Base-by-base conservation (phyloP, 2,329 filamentous ascomycete genomes). In the Daldinia eschscholtzii region DNA sequence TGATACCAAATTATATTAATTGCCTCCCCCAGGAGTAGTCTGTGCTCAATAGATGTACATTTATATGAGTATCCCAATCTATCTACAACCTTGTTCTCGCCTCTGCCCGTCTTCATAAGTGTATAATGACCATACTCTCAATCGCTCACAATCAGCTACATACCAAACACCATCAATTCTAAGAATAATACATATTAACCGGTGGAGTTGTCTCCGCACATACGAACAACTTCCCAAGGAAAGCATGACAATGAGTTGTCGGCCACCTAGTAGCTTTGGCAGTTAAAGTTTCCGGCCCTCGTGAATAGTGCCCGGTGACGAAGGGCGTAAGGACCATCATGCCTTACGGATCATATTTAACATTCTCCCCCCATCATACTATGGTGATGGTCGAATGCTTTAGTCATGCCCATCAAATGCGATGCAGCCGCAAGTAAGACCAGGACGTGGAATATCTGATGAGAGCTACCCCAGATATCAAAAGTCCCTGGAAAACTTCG, bases 391-490 rank as follows among this genome's bases (percentile, higher is more conserved):
- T 97, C 93, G 81, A 98, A 97, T 3, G 94, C 94, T 80, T 89
- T 91, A 33, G 92, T 78, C 81, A 98, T 86, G 56, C 93, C 94
- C 59, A 89, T 90, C 67, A 98, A 83, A 83, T 99, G 96, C 26
- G 91, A 88, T 1, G 88, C 86, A 0, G 93, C 95, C 0, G 96
- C 96, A 68, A 94, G 80, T 15, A 98, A 84, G 30, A 99, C 94
- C 71, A 96, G 86, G 42, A 97, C 83, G 82, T 99, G 96, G 80
- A 99, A 99, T 71, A 99, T 92, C 82, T 99, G 96, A 80, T 99
- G 96, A 20, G 93, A 97, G 78, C 91, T 94, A 41, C 96, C 95
- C 88, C 92, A 92, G 58, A 98, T 92, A 80, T 99, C 96, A 76
- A 95, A 98, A 6, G 80, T 84, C 1, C 93, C 93, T 0, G 95